Percentiles rank a stretch among this genome's conserved stretches.
Evolutionary conservation across 2,329 filamentous ascomycete species (phyloP).

Genomic region (Aspergillus pseudoterreus): DNA sequence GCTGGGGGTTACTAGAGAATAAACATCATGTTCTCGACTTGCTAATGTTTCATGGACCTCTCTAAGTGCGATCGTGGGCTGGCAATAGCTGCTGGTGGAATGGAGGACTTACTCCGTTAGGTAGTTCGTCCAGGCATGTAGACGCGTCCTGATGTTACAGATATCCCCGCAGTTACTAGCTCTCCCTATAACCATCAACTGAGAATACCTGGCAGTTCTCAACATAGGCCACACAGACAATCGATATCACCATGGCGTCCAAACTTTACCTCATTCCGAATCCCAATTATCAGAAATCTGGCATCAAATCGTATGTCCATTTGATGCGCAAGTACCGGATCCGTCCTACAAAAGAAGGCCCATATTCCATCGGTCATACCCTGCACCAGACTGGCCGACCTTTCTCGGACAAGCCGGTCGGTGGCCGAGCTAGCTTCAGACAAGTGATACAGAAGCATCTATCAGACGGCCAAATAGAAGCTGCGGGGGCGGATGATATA

Average conservation of each 20-base stretch:
- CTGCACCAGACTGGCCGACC: slow-evolving; percentile 49
- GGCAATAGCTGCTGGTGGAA: no score
- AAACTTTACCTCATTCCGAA: slow-evolving; percentile 55
- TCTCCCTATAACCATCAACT: no score
- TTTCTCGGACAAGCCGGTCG: slow-evolving; percentile 43
- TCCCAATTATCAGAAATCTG: slow-evolving; percentile 56
- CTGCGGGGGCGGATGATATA: slow-evolving; percentile 59
- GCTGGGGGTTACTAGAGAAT: background rate
- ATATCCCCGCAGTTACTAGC: no score
- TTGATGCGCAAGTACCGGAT: slow-evolving; percentile 61
- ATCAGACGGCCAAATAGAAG: slow-evolving; percentile 36
- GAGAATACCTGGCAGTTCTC: no score
- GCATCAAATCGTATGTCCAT: slow-evolving; percentile 61
- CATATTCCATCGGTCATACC: slow-evolving; percentile 53
- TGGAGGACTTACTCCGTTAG: no score
- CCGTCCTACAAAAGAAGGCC: slow-evolving; percentile 59
- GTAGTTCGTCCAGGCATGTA: no score
- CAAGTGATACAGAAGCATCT: slow-evolving; percentile 50
- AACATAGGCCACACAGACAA: background rate
- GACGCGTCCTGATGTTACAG: no score
- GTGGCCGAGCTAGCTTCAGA: slow-evolving; percentile 48
- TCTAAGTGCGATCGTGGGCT: no score
- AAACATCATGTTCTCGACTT: no score
- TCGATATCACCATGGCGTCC: slow-evolving; percentile 26
- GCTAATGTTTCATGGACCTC: background rate